These are phyloP conservation scores for Yamadazyma spencermartinsiae DNA, from an alignment of 1,139 yeast species.

Conservation along the genomic window DNA sequence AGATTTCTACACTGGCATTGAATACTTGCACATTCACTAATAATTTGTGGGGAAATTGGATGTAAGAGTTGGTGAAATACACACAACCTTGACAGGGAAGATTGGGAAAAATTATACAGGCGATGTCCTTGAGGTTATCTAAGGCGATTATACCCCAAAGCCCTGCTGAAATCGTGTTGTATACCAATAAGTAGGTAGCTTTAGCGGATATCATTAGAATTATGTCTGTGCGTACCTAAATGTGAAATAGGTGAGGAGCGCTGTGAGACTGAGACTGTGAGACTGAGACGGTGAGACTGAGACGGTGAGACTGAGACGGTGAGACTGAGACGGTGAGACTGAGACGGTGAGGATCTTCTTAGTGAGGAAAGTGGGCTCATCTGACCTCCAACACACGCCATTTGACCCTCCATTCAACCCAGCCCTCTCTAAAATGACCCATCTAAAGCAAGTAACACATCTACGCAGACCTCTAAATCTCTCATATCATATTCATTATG, in stretches of 20 bases:
- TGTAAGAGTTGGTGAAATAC: constrained; percentile 15
- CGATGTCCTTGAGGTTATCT: constrained; percentile 18
- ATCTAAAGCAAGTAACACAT: no score
- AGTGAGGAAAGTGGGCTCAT: no score
- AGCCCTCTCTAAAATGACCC: no score
- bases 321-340: no score
- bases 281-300: no score
- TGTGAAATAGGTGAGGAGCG: no score
- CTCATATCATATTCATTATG: not conserved
- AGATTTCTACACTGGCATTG: constrained; percentile 32
- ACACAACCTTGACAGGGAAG: constrained; percentile 4
- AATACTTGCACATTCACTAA: constrained; percentile 29
- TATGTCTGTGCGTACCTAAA: no score
- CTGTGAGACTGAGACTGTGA: no score
- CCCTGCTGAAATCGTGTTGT: constrained; percentile 66
- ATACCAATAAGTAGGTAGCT: constrained; percentile 27
- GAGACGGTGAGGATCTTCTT: no score
- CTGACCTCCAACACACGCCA: no score
- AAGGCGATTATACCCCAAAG: constrained; percentile 62
- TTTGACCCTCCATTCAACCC: no score
- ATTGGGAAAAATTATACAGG: constrained; percentile 8
- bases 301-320: no score
- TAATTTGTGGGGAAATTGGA: constrained; percentile 30
- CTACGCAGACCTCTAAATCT: not conserved
- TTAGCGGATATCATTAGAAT: constrained; percentile 4